A percentile compares a stretch with the other conserved stretches of the same genome.
Conservation (phyloP, 139 green algal species). For the Micromonas commoda region DNA sequence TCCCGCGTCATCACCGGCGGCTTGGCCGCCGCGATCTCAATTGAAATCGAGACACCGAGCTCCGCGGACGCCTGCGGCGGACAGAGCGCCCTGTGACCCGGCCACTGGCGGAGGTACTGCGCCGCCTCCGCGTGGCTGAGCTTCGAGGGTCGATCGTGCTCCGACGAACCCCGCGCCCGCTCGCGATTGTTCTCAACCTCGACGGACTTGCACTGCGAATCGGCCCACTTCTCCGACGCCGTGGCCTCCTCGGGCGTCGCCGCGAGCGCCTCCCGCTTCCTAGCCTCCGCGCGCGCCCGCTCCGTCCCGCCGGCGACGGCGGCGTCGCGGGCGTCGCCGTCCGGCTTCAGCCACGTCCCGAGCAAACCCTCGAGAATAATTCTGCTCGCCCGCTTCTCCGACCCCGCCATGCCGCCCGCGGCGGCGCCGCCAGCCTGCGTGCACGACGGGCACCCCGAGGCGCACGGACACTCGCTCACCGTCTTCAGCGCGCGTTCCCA, state of each 20-base stretch:
- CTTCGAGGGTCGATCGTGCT: no score
- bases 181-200: no score
- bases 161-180: no score
- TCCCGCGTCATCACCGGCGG: no score
- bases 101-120: no score
- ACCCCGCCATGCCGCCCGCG: background rate
- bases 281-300: background rate
- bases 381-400: background rate
- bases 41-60: no score
- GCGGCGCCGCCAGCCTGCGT: background rate
- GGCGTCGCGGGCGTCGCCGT: no score
- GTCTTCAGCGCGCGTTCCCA: background rate
- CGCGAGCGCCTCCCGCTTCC: background rate
- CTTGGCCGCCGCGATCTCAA: no score
- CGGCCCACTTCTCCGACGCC: background rate
- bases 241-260: background rate
- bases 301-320: background rate
- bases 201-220: no score
- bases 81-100: no score
- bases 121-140: no score
- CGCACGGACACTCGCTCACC: background rate
- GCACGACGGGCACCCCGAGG: conserved; percentile 5
- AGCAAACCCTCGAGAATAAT: background rate
- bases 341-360: background rate
- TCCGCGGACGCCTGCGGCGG: no score